Base-by-base conservation (phyloP, 495 filamentous ascomycete genomes). In the Penicillium crystallinum region DNA sequence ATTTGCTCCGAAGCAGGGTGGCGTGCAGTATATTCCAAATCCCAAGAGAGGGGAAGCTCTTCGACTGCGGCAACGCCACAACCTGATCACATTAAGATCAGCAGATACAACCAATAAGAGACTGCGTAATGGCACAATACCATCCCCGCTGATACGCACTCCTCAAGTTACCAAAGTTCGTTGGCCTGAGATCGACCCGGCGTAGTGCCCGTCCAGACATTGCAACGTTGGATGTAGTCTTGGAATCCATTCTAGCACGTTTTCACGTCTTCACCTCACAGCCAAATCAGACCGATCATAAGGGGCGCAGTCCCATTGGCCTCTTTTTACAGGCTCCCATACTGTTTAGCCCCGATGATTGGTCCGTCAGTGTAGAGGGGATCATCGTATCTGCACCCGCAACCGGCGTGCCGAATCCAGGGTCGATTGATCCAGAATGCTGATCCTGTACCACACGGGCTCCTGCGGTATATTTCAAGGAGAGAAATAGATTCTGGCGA, bases 321-420 rank as follows among this genome's bases (percentile, higher is more conserved):
- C 44, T 25, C 14, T n/a, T 8, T n/a, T 4, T 7, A 1, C 8
- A 35, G 6, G 23, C 23, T 27, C 23, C 7, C 23, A 27, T 27
- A 3, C 23, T 4, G 12, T n/a, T 25, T 47, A 14, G 14, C 6
- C 29, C 14, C 36, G 36, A 42, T 50, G 0, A 50, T 50, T 50
- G 48, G 48, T 35, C 38, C 25, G 41, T 42, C 47, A 18, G 27
- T 3, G 18, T 34, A 17, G 14, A 19, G 19, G 38, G 18, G 37
- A 42, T 50, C 38, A 50, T n/a, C n/a, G n/a, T n/a, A n/a, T 34
- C 49, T 27, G 12, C 33, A 18, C 23, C 38, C 29, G 48, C 40
- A 52, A 37, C 17, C 33, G 31, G 46, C 43, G 45, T 40, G 43
- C 50, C 56, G 52, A 58, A 58, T 58, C 56, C 55, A 58, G 42